Evolutionary conservation across 192 early-diverging fungal genomes (phyloP).

Genomic region (Coemansia sp.): DNA sequence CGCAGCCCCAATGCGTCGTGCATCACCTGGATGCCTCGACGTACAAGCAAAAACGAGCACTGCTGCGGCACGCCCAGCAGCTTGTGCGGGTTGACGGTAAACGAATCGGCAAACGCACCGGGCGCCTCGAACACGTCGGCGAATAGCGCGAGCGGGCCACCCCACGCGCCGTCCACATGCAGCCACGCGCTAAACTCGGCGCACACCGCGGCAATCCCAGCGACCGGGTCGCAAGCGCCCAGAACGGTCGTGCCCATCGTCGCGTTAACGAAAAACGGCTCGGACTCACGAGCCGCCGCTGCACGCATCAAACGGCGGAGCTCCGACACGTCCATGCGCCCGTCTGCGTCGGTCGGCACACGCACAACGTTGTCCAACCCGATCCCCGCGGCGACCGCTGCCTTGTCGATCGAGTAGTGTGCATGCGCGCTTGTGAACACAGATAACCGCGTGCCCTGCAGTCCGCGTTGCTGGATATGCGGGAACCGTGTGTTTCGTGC

Average conservation of each 20-base stretch:
- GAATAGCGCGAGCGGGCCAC: slow-evolving; percentile 67
- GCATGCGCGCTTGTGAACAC: slow-evolving; percentile 70
- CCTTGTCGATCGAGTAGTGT: slow-evolving; percentile 77
- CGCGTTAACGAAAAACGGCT: slow-evolving; percentile 79
- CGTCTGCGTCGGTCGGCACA: slow-evolving; percentile 62
- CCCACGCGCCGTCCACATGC: slow-evolving; percentile 81
- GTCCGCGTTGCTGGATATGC: slow-evolving; percentile 56
- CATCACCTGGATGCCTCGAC: slow-evolving; percentile 55
- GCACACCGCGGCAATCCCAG: slow-evolving; percentile 57
- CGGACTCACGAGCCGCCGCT: slow-evolving; percentile 44
- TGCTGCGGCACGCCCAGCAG: slow-evolving; percentile 75
- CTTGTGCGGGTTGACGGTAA: slow-evolving; percentile 82
- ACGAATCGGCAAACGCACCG: slow-evolving; percentile 61
- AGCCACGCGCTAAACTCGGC: slow-evolving; percentile 65
- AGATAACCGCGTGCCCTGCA: slow-evolving; percentile 44
- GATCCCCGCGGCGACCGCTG: slow-evolving; percentile 67
- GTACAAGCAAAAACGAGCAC: slow-evolving; percentile 71
- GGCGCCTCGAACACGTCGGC: slow-evolving; percentile 21
- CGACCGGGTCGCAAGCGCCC: slow-evolving; percentile 75
- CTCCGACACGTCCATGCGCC: slow-evolving; percentile 59
- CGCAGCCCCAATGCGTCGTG: slow-evolving; percentile 60
- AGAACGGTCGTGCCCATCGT: slow-evolving; percentile 85
- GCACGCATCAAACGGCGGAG: slow-evolving; percentile 54
- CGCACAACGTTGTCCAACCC: slow-evolving; percentile 65
- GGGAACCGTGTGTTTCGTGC: slow-evolving; percentile 69